Base-by-base conservation (phyloP, 116 monocot species). In the Thalassia testudinum region DNA sequence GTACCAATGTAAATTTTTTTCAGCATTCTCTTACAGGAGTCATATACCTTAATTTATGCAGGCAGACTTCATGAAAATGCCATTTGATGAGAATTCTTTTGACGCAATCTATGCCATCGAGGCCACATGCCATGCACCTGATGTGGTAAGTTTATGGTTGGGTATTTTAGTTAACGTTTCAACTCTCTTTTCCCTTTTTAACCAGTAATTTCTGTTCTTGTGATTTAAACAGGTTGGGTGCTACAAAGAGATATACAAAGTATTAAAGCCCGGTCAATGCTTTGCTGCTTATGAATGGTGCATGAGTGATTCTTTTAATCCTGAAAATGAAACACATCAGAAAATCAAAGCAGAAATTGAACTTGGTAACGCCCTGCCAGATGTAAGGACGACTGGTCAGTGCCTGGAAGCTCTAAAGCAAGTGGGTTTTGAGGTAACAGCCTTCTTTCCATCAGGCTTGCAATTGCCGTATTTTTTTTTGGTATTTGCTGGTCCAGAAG, bases 231-330 rank as follows among this genome's bases (percentile, higher is more conserved):
- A 97, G 97, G 34, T 97, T 52, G 89, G 82, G 25, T 97, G 97
- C 69, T 97, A 88, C 56, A 89, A 77, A 68, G 97, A 97, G 72
- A 82, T 97, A 27, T 69, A 63, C 53, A 78, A 89, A 53, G 89
- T 89, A 37, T 48, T 97, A 62, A 97, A 89, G 60, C 97, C 88
- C 42, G 97, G 97, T 37, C 97, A 97, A 52, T 82, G 72, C 52
- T 97, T 97, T 79, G 97, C 97, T 47, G 89, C 89, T 24, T 97
- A 82, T 68, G 97, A 97, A 57, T 97, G 89, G 97, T 88, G 97
- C 68, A 82, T 97, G 68, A 97, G 89, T 6, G 75, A 97, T 40
- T 70, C 89, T 43, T 97, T 64, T 47, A 57, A 89, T 57, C 77
- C 81, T 1, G 70, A 62, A 0, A 88, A 97, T 72, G 75, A 87